Percentiles rank a stretch among this genome's conserved stretches.
Evolutionary conservation across 1,284 basidiomycete species (phyloP).

Genomic region (Sanguinoderma infundibulare): DNA sequence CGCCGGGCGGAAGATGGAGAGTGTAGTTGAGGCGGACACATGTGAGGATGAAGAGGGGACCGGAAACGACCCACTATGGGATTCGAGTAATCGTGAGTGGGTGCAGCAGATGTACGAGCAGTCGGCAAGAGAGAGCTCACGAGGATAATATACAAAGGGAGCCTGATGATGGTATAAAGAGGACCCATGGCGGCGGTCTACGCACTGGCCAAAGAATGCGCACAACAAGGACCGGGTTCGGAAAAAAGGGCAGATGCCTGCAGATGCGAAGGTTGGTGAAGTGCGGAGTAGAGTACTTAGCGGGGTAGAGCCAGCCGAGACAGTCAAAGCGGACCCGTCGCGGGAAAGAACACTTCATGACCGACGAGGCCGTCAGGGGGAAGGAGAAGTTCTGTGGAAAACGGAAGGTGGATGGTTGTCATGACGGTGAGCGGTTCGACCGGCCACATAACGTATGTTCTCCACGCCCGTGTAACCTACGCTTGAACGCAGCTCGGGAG

Average conservation of each 20-base stretch:
- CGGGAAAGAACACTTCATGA: not conserved
- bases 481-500: not conserved
- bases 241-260: no score
- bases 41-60: constrained; percentile 57
- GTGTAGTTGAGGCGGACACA: constrained; percentile 69
- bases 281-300: not conserved
- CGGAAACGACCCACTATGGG: constrained; percentile 55
- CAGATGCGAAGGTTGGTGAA: not conserved
- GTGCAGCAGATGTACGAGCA: not conserved
- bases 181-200: constrained; percentile 26
- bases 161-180: constrained; percentile 20
- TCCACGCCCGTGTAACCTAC: not conserved
- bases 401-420: not conserved
- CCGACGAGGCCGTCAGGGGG: not conserved
- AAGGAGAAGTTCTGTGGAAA: not conserved
- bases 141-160: constrained; percentile 27
- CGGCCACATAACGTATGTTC: not conserved
- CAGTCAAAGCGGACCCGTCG: not conserved
- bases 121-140: constrained; percentile 20
- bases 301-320: not conserved
- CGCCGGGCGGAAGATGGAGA: constrained; percentile 53
- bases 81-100: not conserved
- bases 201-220: constrained; percentile 6
- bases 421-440: not conserved
- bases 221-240: no score